Evolutionary conservation across 306 rosid genomes (phyloP).

Genomic region (Quercus variabilis): DNA sequence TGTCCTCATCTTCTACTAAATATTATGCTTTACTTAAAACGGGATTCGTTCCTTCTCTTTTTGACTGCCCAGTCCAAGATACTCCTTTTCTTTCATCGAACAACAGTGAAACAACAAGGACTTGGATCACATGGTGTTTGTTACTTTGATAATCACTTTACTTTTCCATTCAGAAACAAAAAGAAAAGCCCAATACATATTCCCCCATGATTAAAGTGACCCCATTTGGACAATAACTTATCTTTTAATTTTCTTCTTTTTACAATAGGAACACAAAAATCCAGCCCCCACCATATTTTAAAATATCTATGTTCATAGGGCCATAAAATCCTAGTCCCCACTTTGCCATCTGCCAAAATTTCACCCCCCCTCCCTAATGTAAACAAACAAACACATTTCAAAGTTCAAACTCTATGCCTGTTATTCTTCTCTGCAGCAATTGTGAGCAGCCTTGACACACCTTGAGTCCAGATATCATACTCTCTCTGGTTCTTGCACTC

Average conservation of each 20-base stretch:
- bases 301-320: slow-evolving; percentile 18
- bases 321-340: slow-evolving; percentile 16
- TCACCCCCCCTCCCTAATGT: background rate
- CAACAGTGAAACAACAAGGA: slow-evolving; percentile 22
- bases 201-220: slow-evolving; percentile 37
- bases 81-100: slow-evolving; percentile 37
- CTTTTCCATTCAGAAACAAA: slow-evolving; percentile 42
- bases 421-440: slow-evolving; percentile 57
- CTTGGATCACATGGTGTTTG: slow-evolving; percentile 48
- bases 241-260: slow-evolving; percentile 51
- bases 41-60: slow-evolving; percentile 36
- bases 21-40: slow-evolving; percentile 36
- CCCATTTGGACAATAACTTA: slow-evolving; percentile 40
- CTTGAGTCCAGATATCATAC: slow-evolving; percentile 88
- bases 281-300: slow-evolving; percentile 40
- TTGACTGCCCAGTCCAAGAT: slow-evolving; percentile 67
- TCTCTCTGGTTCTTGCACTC: slow-evolving; percentile 83
- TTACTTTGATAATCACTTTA: slow-evolving; percentile 44
- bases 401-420: slow-evolving; percentile 46
- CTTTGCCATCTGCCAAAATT: slow-evolving; percentile 18
- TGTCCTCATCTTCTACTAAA: slow-evolving; percentile 29
- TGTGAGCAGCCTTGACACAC: slow-evolving; percentile 75
- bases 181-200: slow-evolving; percentile 32
- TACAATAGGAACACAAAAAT: slow-evolving; percentile 31
- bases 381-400: slow-evolving; percentile 13